Percentiles rank a stretch among this genome's conserved stretches.
Evolutionary conservation across 1,284 basidiomycete genomes (phyloP).

Genomic region (Ganoderma lingzhi): DNA sequence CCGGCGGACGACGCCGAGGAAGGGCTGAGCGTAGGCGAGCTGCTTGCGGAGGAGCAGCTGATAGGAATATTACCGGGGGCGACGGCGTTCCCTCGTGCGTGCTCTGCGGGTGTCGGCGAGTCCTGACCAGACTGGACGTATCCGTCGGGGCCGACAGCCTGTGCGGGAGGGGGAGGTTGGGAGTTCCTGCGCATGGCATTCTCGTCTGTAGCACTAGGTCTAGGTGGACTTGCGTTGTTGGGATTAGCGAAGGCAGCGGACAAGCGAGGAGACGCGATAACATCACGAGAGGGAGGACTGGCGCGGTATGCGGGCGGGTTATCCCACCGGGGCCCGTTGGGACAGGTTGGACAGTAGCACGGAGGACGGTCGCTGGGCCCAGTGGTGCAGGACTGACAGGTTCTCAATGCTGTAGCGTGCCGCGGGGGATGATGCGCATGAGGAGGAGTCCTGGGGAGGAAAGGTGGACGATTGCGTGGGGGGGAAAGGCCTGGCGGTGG

Average conservation of each 20-base stretch:
- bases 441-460: background rate
- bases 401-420: background rate
- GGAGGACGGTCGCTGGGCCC: background rate
- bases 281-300: background rate
- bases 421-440: background rate
- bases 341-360: background rate
- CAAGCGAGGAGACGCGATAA: background rate
- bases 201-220: background rate
- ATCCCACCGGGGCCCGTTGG: background rate
- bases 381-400: background rate
- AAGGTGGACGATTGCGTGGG: background rate
- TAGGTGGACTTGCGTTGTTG: background rate
- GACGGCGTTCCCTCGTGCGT: background rate
- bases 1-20: slow-evolving; percentile 15
- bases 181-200: slow-evolving; percentile 3
- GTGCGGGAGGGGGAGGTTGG: background rate
- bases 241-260: background rate
- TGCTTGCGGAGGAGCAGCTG: slow-evolving; percentile 15
- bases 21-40: slow-evolving; percentile 16
- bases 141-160: background rate
- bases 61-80: background rate
- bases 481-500: background rate
- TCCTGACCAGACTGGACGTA: background rate
- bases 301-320: background rate
- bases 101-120: background rate